Evolutionary conservation across 2,329 filamentous ascomycete species (phyloP).

Genomic region (Diplodia seriata): DNA sequence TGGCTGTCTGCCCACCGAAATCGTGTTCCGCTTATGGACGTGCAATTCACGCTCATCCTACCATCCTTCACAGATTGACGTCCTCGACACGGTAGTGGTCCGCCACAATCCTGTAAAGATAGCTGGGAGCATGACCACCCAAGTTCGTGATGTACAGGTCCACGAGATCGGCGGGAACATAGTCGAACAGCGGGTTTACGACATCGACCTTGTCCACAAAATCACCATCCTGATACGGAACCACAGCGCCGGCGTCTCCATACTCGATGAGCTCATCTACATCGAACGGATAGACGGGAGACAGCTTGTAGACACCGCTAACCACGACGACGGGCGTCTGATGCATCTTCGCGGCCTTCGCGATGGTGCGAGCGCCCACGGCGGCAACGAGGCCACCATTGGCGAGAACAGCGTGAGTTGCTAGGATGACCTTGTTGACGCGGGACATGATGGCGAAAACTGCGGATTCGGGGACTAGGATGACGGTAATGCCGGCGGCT

Average conservation of each 20-base stretch:
- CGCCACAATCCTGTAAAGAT: conserved; percentile 74
- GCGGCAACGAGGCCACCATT: conserved; percentile 87
- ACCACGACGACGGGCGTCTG: conserved; percentile 87
- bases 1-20: not conserved
- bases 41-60: not conserved
- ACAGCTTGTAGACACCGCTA: conserved; percentile 91
- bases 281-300: conserved; percentile 85
- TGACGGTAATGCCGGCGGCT: conserved; percentile 78
- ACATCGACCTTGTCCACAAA: conserved; percentile 81
- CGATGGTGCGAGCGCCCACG: conserved; percentile 82
- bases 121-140: conserved; percentile 73
- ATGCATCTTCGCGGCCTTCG: conserved; percentile 81
- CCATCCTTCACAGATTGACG: conserved; percentile 1
- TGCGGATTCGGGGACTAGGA: conserved; percentile 82
- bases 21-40: not conserved
- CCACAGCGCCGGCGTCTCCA: conserved; percentile 78
- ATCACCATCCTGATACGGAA: conserved; percentile 78
- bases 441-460: conserved; percentile 93
- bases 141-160: conserved; percentile 87
- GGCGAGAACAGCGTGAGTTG: conserved; percentile 84
- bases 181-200: conserved; percentile 80
- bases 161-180: conserved; percentile 76
- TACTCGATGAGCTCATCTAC: conserved; percentile 84
- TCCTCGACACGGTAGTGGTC: conserved; percentile 66
- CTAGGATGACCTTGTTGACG: conserved; percentile 93